These are phyloP conservation scores for Fragaria iinumae DNA, from an alignment of 306 rosid species.

Conservation along the genomic window DNA sequence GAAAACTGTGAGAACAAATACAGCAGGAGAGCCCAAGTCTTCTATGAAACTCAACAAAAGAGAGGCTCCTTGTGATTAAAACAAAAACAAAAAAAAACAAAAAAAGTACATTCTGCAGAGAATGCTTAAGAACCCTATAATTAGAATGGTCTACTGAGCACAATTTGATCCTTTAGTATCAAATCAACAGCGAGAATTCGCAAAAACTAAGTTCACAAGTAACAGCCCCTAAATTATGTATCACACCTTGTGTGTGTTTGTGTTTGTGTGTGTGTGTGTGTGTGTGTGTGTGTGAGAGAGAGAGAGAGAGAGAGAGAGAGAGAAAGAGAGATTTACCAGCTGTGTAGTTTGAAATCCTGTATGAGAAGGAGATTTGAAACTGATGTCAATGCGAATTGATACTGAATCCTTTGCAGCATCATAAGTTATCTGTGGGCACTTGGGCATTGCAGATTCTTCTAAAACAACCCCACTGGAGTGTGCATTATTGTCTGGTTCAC, in stretches of 20 bases:
- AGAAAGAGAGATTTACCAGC: slow-evolving; percentile 49
- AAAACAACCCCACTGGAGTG: slow-evolving; percentile 44
- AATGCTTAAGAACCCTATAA: not conserved
- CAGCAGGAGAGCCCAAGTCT: not conserved
- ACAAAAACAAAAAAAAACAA: no score
- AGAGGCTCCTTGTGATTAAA: not conserved
- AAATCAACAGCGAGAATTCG: not conserved
- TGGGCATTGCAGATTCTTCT: slow-evolving; percentile 55
- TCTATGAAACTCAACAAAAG: not conserved
- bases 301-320: slow-evolving; percentile 13
- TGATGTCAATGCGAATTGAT: slow-evolving; percentile 84
- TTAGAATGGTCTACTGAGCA: not conserved
- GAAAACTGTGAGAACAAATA: not conserved
- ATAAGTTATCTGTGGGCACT: slow-evolving; percentile 48
- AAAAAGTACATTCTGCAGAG: not conserved
- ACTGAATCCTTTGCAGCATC: slow-evolving; percentile 50
- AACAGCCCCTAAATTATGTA: not conserved
- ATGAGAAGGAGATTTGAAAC: slow-evolving; percentile 89
- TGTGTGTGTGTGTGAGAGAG: not conserved
- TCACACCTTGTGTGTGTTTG: not conserved
- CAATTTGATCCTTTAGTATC: not conserved
- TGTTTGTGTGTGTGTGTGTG: no score
- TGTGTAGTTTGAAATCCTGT: slow-evolving; percentile 94
- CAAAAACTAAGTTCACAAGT: not conserved
- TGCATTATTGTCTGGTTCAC: slow-evolving; percentile 44